Percentiles rank a stretch among this genome's conserved stretches.
These are phyloP conservation scores for Melaleuca quinquenervia DNA, from an alignment of 345 rosid genomes.

Conservation along the genomic window DNA sequence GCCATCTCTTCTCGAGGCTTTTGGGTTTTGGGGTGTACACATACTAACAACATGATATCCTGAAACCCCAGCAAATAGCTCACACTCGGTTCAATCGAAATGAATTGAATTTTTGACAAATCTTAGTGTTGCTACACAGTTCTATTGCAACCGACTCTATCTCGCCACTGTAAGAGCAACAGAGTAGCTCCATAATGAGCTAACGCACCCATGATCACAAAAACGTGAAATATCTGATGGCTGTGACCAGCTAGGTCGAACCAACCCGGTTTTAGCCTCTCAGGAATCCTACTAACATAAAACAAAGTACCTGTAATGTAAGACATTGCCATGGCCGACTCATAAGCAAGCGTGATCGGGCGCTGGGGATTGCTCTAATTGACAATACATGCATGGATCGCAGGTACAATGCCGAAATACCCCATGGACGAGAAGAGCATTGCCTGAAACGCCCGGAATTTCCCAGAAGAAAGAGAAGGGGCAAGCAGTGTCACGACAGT, in stretches of 20 bases:
- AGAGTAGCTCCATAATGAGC: constrained; percentile 82
- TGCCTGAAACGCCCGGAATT: constrained; percentile 47
- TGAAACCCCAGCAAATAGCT: neutral
- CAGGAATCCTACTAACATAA: constrained; percentile 62
- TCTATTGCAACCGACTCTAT: constrained; percentile 27
- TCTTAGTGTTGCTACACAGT: neutral
- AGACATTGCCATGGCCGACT: constrained; percentile 60
- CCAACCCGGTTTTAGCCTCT: constrained; percentile 76
- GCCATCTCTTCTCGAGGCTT: neutral
- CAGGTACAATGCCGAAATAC: constrained; percentile 62
- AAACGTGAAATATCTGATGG: constrained; percentile 80
- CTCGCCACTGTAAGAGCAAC: constrained; percentile 66
- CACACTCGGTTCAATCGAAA: neutral
- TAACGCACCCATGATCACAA: constrained; percentile 75
- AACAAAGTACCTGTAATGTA: constrained; percentile 61
- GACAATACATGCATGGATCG: constrained; percentile 39
- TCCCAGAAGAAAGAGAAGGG: constrained; percentile 48
- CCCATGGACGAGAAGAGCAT: constrained; percentile 69
- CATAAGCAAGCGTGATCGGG: constrained; percentile 40
- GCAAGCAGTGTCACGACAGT: constrained; percentile 52
- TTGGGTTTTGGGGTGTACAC: neutral
- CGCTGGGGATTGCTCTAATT: constrained; percentile 71
- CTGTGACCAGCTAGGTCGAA: constrained; percentile 77
- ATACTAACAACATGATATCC: neutral
- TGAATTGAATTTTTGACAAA: neutral